Percentiles rank a stretch among this genome's conserved stretches.
Conservation (phyloP, 2,329 filamentous ascomycete genomes). For the Cadophora malorum region DNA sequence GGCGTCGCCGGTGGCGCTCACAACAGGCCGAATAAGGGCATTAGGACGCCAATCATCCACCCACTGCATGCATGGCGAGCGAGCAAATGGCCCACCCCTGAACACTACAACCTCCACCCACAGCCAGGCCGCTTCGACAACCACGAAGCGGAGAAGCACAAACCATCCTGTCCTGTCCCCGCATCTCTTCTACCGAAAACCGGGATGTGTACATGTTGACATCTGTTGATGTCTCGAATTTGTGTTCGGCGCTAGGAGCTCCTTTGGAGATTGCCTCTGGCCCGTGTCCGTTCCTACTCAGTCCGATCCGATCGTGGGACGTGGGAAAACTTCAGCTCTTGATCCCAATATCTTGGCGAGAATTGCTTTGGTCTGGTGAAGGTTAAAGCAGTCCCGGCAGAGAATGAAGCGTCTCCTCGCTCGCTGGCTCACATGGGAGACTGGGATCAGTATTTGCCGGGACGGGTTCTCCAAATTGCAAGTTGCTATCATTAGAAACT, state of each 20-base stretch:
- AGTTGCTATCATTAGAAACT: conserved; percentile 18
- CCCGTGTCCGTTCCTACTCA: conserved; percentile 4
- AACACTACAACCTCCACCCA: conserved; percentile 19
- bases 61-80: conserved; percentile 7
- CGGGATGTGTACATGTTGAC: conserved; percentile 11
- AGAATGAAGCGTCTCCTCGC: background rate
- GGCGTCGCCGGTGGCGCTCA: conserved; percentile 14
- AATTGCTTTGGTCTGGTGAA: conserved; percentile 7
- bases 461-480: conserved; percentile 11
- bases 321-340: background rate
- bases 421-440: background rate
- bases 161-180: conserved; percentile 17
- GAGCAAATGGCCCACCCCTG: conserved; percentile 20
- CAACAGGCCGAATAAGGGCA: conserved; percentile 10
- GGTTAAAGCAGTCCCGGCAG: background rate
- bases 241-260: conserved; percentile 16
- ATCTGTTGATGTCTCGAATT: conserved; percentile 18
- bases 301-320: background rate
- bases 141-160: conserved; percentile 8
- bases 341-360: conserved; percentile 13
- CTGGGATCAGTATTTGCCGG: conserved; percentile 9
- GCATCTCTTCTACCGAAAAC: conserved; percentile 22
- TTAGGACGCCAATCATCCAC: background rate
- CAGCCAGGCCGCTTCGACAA: conserved; percentile 19
- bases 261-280: background rate